Evolutionary conservation across 352 stramenopile species (phyloP), one percentile per base, ranked within the genome.

Genomic region (Hyaloperonospora arabidopsidis): DNA sequence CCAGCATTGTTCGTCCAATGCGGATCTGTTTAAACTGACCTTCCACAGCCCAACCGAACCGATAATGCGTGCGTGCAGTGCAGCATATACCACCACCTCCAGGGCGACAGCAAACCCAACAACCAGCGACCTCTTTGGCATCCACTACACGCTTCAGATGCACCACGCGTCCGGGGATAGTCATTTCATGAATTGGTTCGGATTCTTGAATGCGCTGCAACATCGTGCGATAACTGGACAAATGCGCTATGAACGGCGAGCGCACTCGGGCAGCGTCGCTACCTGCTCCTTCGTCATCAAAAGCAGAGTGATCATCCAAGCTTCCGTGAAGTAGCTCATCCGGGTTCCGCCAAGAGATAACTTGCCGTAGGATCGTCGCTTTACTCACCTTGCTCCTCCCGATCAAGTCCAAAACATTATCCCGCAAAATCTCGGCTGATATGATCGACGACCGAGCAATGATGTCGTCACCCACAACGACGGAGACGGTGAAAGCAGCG

Each of bases 311-410:
- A 23, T 70, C 64, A 22, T 70, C 57, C 13, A 49, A 53, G 23
- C 28, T 29, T 50, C 45, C 35, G 38, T 84, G 67, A 5, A 94
- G 57, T 17, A 94, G 61, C 43, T 94, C 84, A 22, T 90, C 72
- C 1, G 84, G 84, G 19, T 77, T 74, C 25, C 77, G 80, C 84
- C 84, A 94, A 7, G 79, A 70, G 6, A 89, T 66, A 2, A 89
- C 81, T 49, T 94, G 84, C 0, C 80, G 74, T 54, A 94, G 56
- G 22, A 94, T 94, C 21, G 71, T 75, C 28, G 81, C 72, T 39
- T 94, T 94, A 57, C 74, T 80, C 21, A 94, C 84, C 51, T 94
- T 94, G 54, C 84, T 94, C 11, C 84, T 76, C 2, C 82, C 68
- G 44, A 94, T 94, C 18, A 94, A 60, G 39, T 91, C 80, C 11